Evolutionary conservation across 208 protist genomes (phyloP), one percentile per base, ranked within the genome.

Genomic region (Trypanosomatidae sp.): DNA sequence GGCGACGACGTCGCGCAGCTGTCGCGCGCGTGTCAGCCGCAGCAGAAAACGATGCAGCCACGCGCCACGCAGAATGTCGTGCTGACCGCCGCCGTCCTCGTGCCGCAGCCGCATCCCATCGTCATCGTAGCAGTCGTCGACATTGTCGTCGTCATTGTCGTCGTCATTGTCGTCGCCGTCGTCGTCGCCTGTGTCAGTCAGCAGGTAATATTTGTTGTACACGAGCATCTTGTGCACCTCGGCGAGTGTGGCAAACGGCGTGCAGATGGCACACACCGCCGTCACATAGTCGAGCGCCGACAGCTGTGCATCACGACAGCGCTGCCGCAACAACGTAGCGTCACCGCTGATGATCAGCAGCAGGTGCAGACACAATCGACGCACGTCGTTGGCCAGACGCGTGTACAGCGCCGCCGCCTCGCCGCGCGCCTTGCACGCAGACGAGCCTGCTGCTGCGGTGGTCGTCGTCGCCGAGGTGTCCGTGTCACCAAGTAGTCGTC

Each of bases 311-410:
- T 68, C 47, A 24, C 41, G 18, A 41, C 83, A 92, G 15, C 58
- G 63, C 26, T 75, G 24, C 21, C 57, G 44, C 35, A 92, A 47
- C 40, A 61, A 28, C 32, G 25, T 33, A 3, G 64, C 70, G 38
- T 92, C 83, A 3, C 79, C 69, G 48, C 63, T 87, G 23, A 77
- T 66, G 54, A 86, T 66, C 5, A 87, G 37, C 18, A 92, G 59
- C 8, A 88, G 25, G 50, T 84, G 65, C 15, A 81, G 22, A 41
- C 59, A 75, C 18, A 75, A 55, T 4, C 54, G 54, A 27, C 70
- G 75, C n/a, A 88, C 42, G 26, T 76, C 57, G 27, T 65, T 52
- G 2, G 72, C 65, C 4, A 71, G 37, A 11, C 11, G 25, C 32
- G 18, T 32, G 48, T 13, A 40, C 13, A 16, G 8, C 21, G 33